Conservation (phyloP, 305 asterid genomes). For the Withania somnifera region DNA sequence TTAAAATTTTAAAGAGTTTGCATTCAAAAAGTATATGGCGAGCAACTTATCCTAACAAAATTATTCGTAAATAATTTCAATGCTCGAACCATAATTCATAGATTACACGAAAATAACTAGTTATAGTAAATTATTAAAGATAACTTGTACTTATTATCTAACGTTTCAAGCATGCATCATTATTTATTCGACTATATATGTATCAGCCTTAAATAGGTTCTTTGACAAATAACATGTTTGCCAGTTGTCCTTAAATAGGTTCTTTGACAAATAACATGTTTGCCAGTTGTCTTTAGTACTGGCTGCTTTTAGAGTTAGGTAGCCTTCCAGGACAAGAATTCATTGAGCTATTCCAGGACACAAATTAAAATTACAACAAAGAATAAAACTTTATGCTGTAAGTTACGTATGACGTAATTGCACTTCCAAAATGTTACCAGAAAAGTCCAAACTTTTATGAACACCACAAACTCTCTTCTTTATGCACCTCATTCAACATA, state of each 20-base stretch:
- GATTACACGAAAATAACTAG: too few species aligned
- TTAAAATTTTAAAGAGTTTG: not conserved
- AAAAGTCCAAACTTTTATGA: not conserved
- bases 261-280: not conserved
- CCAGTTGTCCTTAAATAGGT: not conserved
- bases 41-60: not conserved
- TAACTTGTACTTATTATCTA: not conserved
- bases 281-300: not conserved
- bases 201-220: not conserved
- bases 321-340: not conserved
- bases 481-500: not conserved
- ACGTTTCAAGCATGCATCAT: not conserved
- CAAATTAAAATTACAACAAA: not conserved
- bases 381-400: not conserved
- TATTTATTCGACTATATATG: not conserved
- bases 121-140: not conserved
- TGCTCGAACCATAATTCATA: too few species aligned
- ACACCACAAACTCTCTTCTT: not conserved
- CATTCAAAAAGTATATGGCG: too few species aligned
- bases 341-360: not conserved
- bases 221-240: not conserved
- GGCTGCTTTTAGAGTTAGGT: not conserved
- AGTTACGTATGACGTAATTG: not conserved
- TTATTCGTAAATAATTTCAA: too few species aligned
- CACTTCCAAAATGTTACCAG: not conserved